phyloP scores from a whole-genome alignment of 1,284 basidiomycete genomes.

The Anthracocystis panici-leucophaei region DNA sequence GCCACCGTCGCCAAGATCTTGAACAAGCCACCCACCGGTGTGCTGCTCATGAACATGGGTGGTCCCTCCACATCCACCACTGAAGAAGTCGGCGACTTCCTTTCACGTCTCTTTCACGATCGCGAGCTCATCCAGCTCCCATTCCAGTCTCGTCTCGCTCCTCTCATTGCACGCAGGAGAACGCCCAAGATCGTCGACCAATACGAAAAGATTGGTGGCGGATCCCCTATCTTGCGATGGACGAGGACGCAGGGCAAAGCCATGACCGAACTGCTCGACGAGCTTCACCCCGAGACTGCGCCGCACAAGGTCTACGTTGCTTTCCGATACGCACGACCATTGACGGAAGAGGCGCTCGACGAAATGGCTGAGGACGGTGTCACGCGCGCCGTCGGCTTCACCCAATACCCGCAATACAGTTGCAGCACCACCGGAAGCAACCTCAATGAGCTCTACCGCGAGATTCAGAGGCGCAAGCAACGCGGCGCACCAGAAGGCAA shows the following conservation, averaged over 20 bases:
- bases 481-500: conserved; percentile 71
- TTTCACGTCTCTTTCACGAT: conserved; percentile 93
- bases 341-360: conserved; percentile 84
- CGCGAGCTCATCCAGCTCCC: conserved; percentile 93
- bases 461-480: conserved; percentile 71
- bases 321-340: conserved; percentile 79
- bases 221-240: conserved; percentile 95
- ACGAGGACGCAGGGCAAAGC: conserved; percentile 87
- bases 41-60: conserved; percentile 99
- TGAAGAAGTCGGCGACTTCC: conserved; percentile 75
- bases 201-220: conserved; percentile 94
- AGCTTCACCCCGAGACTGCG: conserved; percentile 88
- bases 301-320: conserved; percentile 93
- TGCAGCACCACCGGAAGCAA: conserved; percentile 98
- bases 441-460: conserved; percentile 87
- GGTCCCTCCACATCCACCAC: conserved; percentile 80
- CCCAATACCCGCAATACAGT: conserved; percentile 98
- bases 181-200: conserved; percentile 95
- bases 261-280: conserved; percentile 91
- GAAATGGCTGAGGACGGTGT: conserved; percentile 93
- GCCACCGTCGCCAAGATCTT: conserved; percentile 30
- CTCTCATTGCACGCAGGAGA: conserved; percentile 88
- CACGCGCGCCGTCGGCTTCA: conserved; percentile 91
- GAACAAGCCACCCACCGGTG: conserved; percentile 73
- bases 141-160: conserved; percentile 87